These are phyloP conservation scores for Xylaria sp. DNA, from an alignment of 2,329 filamentous ascomycete species.

Conservation along the genomic window DNA sequence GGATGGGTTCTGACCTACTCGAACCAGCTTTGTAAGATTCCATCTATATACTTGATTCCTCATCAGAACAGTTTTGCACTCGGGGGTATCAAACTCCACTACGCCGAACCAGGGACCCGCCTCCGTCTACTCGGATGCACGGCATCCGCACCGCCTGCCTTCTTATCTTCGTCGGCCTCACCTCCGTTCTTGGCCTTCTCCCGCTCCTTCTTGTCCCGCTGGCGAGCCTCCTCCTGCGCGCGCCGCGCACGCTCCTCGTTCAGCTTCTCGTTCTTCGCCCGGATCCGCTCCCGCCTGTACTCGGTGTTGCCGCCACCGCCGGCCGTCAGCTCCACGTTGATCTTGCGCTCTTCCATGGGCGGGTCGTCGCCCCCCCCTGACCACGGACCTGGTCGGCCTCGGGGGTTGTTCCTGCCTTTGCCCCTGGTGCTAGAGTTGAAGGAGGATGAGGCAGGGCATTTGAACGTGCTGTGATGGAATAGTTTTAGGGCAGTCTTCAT, in stretches of 20 bases:
- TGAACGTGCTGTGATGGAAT: conserved; percentile 86
- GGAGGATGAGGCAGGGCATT: conserved; percentile 53
- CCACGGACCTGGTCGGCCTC: not conserved
- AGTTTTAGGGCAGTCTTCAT: conserved; percentile 94
- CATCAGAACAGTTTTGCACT: not conserved
- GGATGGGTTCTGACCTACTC: not conserved
- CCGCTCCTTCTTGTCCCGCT: conserved; percentile 54
- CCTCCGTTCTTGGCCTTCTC: conserved; percentile 45
- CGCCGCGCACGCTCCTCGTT: conserved; percentile 70
- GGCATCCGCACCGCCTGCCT: conserved; percentile 45
- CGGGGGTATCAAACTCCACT: conserved; percentile 24
- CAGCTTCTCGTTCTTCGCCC: conserved; percentile 86
- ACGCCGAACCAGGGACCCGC: conserved; percentile 38
- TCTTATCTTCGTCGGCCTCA: conserved; percentile 43
- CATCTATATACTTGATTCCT: not conserved
- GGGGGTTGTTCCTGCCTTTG: not conserved
- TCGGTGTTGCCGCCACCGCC: conserved; percentile 86
- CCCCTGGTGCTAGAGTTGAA: not conserved
- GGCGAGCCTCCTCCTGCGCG: conserved; percentile 57
- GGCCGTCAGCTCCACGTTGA: conserved; percentile 94
- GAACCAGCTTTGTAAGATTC: not conserved
- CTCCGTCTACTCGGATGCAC: conserved; percentile 66
- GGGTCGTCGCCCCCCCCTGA: not conserved
- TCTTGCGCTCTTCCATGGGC: conserved; percentile 69
- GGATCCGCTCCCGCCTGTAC: conserved; percentile 78